Base-by-base conservation (phyloP, 208 protist genomes). In the Zelonia costaricensis region DNA sequence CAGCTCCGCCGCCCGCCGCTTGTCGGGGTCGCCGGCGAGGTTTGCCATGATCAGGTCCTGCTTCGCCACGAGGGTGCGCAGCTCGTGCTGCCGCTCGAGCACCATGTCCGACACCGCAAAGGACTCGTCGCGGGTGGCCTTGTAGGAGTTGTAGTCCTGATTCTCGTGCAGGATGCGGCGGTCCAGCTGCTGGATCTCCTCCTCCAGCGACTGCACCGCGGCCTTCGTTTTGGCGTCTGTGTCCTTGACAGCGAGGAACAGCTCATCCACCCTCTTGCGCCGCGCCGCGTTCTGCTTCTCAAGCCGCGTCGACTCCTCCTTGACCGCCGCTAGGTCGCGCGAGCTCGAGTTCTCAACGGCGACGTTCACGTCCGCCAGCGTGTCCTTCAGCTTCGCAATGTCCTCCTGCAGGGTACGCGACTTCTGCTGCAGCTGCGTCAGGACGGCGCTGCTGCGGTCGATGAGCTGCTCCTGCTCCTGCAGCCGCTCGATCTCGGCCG, bases 401-500 rank as follows among this genome's bases (percentile, higher is more conserved):
- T 95, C 90, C 16, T 93, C 80, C 25, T 86, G 62, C 16, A 96
- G 60, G 12, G 53, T 54, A 59, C 86, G 88, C 43, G 69, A 69
- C 47, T 85, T 77, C n/a, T 94, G 82, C 69, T 92, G 84, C 54
- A 92, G 81, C 72, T 95, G 85, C 25, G 58, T 33, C 10, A 92
- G 76, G 9, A 92, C 70, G 27, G 72, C 68, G 64, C 84, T 83
- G 78, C 86, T 92, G 57, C 92, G 86, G 35, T 54, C 72, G 22
- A 97, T 91, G 23, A 88, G 75, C 63, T 84, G 70, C 71, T 93
- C 88, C 78, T 97, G 84, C 76, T 94, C 85, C 23, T 68, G 82
- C 25, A 97, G 81, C 4, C 78, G 72, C 68, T 93, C 86, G 53
- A 95, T 92, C 80, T 97, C 89, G 13, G 81, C 80, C 15, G 84